Conservation (phyloP, 2,329 filamentous ascomycete genomes). For the Neoascochyta sp. region DNA sequence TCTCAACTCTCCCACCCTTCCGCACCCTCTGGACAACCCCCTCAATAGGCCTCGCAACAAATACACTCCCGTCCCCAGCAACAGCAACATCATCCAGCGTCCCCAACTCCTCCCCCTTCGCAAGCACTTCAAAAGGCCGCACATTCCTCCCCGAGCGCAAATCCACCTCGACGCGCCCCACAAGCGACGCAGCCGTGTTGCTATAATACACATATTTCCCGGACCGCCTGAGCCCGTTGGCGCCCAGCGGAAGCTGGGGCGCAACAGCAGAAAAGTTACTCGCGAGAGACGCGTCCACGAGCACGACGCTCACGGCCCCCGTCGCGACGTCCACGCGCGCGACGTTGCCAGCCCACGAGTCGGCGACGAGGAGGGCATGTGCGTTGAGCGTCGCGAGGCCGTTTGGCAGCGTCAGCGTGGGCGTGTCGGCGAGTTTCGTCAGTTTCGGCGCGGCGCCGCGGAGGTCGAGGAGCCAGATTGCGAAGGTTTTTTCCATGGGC, state of each 20-base stretch:
- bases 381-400: constrained; percentile 19
- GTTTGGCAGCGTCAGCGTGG: constrained; percentile 13
- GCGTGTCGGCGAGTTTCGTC: constrained; percentile 15
- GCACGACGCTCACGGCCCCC: constrained; percentile 4
- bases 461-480: constrained; percentile 19
- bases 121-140: constrained; percentile 6
- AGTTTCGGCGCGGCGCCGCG: constrained; percentile 1
- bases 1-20: constrained; percentile 8
- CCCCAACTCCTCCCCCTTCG: constrained; percentile 2
- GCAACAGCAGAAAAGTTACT: constrained; percentile 6
- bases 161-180: constrained; percentile 17
- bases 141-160: constrained; percentile 2
- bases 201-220: constrained; percentile 15
- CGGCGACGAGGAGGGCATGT: constrained; percentile 19
- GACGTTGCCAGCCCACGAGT: constrained; percentile 18
- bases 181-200: constrained; percentile 10
- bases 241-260: constrained; percentile 10
- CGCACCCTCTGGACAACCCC: constrained; percentile 6
- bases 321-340: constrained; percentile 10
- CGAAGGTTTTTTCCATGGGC: constrained; percentile 7
- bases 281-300: constrained; percentile 13
- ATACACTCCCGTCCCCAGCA: constrained; percentile 12
- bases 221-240: constrained; percentile 22
- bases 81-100: constrained; percentile 20
- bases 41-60: constrained; percentile 8